These are phyloP conservation scores for Metschnikowia shivogae DNA, from an alignment of 805 yeast genomes.

Conservation along the genomic window DNA sequence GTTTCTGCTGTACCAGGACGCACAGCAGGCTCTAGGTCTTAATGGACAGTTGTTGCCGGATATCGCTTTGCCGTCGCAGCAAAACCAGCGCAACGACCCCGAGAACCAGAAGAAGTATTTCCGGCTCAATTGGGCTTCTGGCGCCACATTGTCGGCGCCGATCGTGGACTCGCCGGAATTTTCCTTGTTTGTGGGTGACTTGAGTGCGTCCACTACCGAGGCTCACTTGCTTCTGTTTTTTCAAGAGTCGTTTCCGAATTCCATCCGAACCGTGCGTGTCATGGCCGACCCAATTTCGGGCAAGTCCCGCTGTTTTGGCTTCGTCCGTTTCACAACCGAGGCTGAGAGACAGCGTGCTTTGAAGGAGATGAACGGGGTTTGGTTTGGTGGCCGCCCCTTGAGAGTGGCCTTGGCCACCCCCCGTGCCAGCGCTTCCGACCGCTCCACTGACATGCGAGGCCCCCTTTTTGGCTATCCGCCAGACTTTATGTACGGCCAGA, in stretches of 20 bases:
- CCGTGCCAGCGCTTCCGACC: slow-evolving; percentile 33
- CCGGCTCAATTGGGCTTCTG: slow-evolving; percentile 80
- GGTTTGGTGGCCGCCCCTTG: slow-evolving; percentile 75
- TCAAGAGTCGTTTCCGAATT: slow-evolving; percentile 56
- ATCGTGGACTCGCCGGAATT: slow-evolving; percentile 71
- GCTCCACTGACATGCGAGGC: slow-evolving; percentile 1
- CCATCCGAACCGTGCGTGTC: slow-evolving; percentile 75
- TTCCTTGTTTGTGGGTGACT: slow-evolving; percentile 79
- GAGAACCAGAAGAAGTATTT: slow-evolving; percentile 56
- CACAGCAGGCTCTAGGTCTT: slow-evolving; percentile 60
- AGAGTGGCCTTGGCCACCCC: slow-evolving; percentile 81
- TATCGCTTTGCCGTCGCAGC: slow-evolving; percentile 43
- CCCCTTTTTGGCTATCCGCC: background rate
- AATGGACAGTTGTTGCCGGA: slow-evolving; percentile 67
- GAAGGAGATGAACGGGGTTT: slow-evolving; percentile 70
- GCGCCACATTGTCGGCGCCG: slow-evolving; percentile 70
- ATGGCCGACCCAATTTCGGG: slow-evolving; percentile 85
- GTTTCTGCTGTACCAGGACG: slow-evolving; percentile 63
- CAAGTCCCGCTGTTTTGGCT: slow-evolving; percentile 74
- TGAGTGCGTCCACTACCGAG: slow-evolving; percentile 74
- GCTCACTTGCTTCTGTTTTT: slow-evolving; percentile 71
- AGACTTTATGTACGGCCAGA: background rate
- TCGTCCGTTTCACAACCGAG: slow-evolving; percentile 70
- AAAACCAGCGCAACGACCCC: slow-evolving; percentile 36
- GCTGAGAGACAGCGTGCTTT: slow-evolving; percentile 65